Evolutionary conservation across 352 stramenopile genomes (phyloP).

Genomic region (Globisporangium mamillatum): DNA sequence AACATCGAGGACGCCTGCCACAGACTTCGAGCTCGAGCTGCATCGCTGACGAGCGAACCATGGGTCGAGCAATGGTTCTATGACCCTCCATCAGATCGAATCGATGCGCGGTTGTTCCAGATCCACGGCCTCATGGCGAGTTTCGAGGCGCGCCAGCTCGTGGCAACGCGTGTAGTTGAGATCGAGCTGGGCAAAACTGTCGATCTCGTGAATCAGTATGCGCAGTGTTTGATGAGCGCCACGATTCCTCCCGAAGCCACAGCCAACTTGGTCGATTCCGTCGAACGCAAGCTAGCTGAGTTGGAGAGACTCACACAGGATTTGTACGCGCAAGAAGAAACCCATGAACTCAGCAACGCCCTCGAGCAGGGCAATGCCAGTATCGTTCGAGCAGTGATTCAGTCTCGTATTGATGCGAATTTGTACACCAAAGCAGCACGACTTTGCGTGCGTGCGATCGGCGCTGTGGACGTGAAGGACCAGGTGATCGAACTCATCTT

Average conservation of each 20-base stretch:
- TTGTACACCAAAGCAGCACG: background rate
- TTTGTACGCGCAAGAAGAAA: background rate
- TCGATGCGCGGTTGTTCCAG: background rate
- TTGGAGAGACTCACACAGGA: background rate
- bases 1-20: background rate
- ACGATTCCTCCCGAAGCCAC: background rate
- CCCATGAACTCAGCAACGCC: background rate
- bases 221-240: background rate
- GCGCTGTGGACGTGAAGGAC: background rate
- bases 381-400: background rate
- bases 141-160: background rate
- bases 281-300: background rate
- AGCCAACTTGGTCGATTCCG: background rate
- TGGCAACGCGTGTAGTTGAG: background rate
- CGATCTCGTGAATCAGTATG: background rate
- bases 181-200: background rate
- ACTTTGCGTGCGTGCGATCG: background rate
- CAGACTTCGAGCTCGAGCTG: background rate
- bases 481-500: background rate
- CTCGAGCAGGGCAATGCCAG: background rate
- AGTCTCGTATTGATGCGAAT: background rate
- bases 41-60: background rate
- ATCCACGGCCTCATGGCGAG: background rate
- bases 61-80: background rate
- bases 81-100: background rate